Evolutionary conservation across 139 green algal genomes (phyloP).

Genomic region (Pleodorina starrii): DNA sequence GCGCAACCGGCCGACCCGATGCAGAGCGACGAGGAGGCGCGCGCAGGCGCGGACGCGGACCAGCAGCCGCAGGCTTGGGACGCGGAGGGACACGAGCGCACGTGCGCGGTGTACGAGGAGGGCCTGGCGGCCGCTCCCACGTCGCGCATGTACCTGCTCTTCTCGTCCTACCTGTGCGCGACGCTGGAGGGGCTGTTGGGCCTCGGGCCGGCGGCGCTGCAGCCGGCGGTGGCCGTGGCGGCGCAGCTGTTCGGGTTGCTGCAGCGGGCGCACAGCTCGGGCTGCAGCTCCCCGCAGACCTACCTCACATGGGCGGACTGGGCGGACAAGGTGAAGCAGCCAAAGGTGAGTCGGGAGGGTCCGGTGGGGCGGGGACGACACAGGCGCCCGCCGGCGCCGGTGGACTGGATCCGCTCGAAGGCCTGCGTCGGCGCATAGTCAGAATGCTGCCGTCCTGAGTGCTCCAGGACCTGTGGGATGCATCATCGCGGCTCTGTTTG

Average conservation of each 20-base stretch:
- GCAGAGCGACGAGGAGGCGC: background rate
- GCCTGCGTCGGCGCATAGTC: too few relatives aligned
- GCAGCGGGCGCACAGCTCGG: slow-evolving; percentile 14
- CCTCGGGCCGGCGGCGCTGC: background rate
- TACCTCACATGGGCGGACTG: slow-evolving; percentile 58
- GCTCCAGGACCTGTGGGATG: too few relatives aligned
- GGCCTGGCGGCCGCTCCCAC: slow-evolving; percentile 47
- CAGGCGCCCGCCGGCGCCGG: too few relatives aligned
- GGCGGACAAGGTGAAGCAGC: slow-evolving; percentile 55
- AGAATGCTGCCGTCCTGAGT: too few relatives aligned
- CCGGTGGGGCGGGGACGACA: too few relatives aligned
- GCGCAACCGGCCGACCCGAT: too few relatives aligned
- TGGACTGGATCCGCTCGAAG: too few relatives aligned
- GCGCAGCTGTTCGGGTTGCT: slow-evolving; percentile 50
- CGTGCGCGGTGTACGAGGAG: slow-evolving; percentile 51
- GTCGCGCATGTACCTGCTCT: slow-evolving; percentile 56
- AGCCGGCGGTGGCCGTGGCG: slow-evolving; percentile 29
- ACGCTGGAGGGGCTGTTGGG: slow-evolving; percentile 35
- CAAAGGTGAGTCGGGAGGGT: slow-evolving; percentile 42
- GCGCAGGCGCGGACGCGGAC: background rate
- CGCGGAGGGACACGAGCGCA: slow-evolving; percentile 10
- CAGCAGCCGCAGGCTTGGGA: background rate
- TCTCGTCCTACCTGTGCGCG: slow-evolving; percentile 60
- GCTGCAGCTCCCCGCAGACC: slow-evolving; percentile 40
- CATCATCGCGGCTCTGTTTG: too few relatives aligned